phyloP scores from a whole-genome alignment of 179 eudicot genomes.

The Beta corolliflora region DNA sequence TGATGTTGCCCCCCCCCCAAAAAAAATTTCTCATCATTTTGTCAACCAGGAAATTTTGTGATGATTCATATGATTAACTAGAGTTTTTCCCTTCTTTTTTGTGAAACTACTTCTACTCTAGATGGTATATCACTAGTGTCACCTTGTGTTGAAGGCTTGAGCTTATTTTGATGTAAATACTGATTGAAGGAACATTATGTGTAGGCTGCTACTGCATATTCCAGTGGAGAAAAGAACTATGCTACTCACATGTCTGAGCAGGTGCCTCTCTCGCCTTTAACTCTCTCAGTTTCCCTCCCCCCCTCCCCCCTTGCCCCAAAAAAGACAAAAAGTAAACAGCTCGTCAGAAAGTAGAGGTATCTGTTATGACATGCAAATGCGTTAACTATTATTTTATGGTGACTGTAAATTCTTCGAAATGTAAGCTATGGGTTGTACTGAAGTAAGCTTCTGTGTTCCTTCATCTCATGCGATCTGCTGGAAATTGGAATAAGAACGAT shows the following conservation, averaged over 20 bases:
- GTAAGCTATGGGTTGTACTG: background rate
- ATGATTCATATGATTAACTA: background rate
- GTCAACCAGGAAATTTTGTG: background rate
- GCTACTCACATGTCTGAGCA: constrained; percentile 80
- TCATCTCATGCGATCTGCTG: too few species aligned
- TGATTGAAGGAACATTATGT: constrained; percentile 26
- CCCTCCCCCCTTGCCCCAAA: background rate
- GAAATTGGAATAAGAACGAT: too few species aligned
- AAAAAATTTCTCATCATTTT: background rate
- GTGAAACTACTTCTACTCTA: background rate
- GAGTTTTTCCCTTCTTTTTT: background rate
- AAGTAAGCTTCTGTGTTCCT: background rate
- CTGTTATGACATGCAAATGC: background rate
- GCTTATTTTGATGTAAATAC: background rate
- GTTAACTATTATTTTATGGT: background rate
- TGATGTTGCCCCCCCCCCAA: background rate
- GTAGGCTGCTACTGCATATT: constrained; percentile 88
- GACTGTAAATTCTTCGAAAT: background rate
- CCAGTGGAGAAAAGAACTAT: constrained; percentile 69
- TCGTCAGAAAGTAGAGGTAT: background rate
- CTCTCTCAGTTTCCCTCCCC: background rate
- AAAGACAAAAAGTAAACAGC: background rate
- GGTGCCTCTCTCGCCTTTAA: constrained; percentile 40
- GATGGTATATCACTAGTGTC: background rate
- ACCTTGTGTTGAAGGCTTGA: background rate